Percentiles rank a stretch among this genome's conserved stretches.
Conservation (phyloP, 1,284 basidiomycete genomes). For the Tilletia setariae region DNA sequence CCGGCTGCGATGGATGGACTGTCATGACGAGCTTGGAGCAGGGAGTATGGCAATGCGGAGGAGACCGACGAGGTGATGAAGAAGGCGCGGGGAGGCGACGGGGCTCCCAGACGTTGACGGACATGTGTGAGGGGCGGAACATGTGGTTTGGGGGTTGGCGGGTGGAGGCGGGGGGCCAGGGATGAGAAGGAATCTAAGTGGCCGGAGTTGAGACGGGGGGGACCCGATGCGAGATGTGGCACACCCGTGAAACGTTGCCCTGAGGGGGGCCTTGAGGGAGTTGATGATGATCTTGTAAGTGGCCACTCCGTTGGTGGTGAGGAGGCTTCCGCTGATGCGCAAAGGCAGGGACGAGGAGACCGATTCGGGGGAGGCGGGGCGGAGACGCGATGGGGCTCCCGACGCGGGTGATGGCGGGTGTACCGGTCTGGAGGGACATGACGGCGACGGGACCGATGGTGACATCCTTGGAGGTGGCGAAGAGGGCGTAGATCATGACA, state of each 20-base stretch:
- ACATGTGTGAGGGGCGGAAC: slow-evolving; percentile 3
- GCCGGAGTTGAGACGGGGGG: too few relatives aligned
- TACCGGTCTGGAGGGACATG: slow-evolving; percentile 87
- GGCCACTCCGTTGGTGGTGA: slow-evolving; percentile 54
- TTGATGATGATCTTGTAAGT: slow-evolving; percentile 89
- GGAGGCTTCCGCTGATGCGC: too few relatives aligned
- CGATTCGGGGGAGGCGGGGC: too few relatives aligned
- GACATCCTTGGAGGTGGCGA: slow-evolving; percentile 54
- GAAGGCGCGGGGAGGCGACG: slow-evolving; percentile 82
- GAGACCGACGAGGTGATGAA: slow-evolving; percentile 89
- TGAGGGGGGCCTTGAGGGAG: slow-evolving; percentile 72
- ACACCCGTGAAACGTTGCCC: too few relatives aligned
- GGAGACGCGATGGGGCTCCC: too few relatives aligned
- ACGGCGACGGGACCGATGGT: slow-evolving; percentile 65
- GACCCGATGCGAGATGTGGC: too few relatives aligned
- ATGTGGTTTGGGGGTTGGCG: too few relatives aligned
- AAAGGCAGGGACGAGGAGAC: too few relatives aligned
- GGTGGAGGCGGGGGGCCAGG: too few relatives aligned
- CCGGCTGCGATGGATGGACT: slow-evolving; percentile 51
- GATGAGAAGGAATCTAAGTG: too few relatives aligned
- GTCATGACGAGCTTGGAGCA: too few relatives aligned
- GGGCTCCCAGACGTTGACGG: slow-evolving; percentile 42
- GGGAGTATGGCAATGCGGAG: slow-evolving; percentile 81
- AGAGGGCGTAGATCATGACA: slow-evolving; percentile 65
- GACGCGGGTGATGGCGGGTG: slow-evolving; percentile 56